Evolutionary conservation across 768 basidiomycete species (phyloP).

Genomic region (Hysterangium stoloniferum): DNA sequence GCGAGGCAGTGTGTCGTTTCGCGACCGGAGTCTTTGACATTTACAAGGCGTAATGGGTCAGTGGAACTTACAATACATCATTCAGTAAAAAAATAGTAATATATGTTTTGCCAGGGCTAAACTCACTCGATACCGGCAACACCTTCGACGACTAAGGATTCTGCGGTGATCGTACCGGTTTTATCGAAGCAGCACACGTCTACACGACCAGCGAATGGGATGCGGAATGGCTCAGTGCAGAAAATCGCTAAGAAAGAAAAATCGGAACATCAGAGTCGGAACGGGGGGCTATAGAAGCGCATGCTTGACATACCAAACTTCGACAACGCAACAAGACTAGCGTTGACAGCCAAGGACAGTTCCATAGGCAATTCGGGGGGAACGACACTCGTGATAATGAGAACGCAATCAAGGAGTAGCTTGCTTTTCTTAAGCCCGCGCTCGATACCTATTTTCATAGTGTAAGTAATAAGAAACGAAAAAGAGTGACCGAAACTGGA

Average conservation of each 20-base stretch:
- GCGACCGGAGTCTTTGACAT: constrained; percentile 66
- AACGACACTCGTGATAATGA: constrained; percentile 96
- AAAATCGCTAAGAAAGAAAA: constrained; percentile 66
- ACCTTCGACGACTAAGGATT: constrained; percentile 91
- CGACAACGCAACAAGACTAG: constrained; percentile 84
- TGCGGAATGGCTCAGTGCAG: constrained; percentile 98
- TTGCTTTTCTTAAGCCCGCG: constrained; percentile 91
- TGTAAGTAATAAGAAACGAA: too few species aligned
- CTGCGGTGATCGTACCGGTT: constrained; percentile 97
- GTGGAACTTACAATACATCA: constrained; percentile 33
- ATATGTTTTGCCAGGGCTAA: background rate
- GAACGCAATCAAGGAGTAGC: constrained; percentile 86
- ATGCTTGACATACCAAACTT: constrained; percentile 64
- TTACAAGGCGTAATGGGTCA: constrained; percentile 59
- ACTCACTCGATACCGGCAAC: constrained; percentile 85
- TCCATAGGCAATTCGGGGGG: constrained; percentile 99
- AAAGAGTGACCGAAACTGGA: background rate
- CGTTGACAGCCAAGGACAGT: constrained; percentile 91
- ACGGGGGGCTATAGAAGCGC: background rate
- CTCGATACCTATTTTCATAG: constrained; percentile 82
- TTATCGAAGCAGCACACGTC: constrained; percentile 99
- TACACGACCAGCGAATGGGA: constrained; percentile 90
- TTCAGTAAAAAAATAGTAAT: constrained; percentile 7
- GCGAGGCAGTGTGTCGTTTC: constrained; percentile 87
- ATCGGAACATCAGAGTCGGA: too few species aligned